Evolutionary conservation across 371 early-diverging fungal species (phyloP), one percentile per base, ranked within the genome.

Genomic region (Quaeritorhiza haematococci): DNA sequence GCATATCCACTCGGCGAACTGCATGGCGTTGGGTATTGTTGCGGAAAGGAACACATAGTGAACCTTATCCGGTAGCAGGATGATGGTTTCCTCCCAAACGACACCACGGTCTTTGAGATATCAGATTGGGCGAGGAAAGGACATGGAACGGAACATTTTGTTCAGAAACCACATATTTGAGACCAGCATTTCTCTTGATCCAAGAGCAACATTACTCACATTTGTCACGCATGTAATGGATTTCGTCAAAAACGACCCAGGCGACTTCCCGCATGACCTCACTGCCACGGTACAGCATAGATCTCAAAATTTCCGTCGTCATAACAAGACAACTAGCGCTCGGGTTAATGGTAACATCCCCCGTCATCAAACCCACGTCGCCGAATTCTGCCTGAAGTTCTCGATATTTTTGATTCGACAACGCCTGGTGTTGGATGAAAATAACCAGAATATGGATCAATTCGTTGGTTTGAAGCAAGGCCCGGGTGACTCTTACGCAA

Each of bases 51-150:
- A 99, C 8, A 99, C 97, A 73, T 89, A 92, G 56, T 90, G 86
- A 34, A 95, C 94, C 41, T 89, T 88, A 58, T 90, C 87, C 27
- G 98, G 98, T 44, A 99, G 69, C 61, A 99, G 72, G 72, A 99
- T 98, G 47, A 99, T 89, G 0, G 98, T 96, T 75, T 99, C 99
- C 72, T 99, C 99, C 99, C 99, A 99, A 0, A 99, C 99, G 15
- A 99, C 99, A 67, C 99, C 99, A 64, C 99, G 91, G 50, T 66
- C 75, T 71, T 53, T 6, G 33, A 1, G 6, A 19, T 23, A 7
- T 4, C 53, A 48, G 44, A 57, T 30, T 34, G 38, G 23, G n/a
- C n/a, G n/a, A n/a, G n/a, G n/a, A n/a, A n/a, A n/a, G n/a, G n/a
- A n/a, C n/a, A n/a, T n/a, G n/a, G n/a, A n/a, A n/a, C n/a, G n/a